Conservation (phyloP, 768 basidiomycete species). For the Pleurotus eryngii region DNA sequence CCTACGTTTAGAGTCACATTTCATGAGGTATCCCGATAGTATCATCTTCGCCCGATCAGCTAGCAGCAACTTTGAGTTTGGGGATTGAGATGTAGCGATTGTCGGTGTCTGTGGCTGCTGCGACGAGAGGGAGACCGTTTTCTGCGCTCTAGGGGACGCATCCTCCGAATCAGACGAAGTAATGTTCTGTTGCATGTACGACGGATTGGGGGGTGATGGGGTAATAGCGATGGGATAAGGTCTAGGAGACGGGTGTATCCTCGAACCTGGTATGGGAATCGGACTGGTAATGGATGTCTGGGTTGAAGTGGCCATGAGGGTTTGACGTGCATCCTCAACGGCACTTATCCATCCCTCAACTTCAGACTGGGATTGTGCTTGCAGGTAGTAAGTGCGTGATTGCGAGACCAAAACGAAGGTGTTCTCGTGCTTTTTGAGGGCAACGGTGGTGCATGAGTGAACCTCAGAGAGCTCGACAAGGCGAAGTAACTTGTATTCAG, state of each 20-base stretch:
- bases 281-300: conserved; percentile 52
- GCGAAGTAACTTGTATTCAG: conserved; percentile 89
- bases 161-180: conserved; percentile 85
- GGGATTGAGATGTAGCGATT: conserved; percentile 33
- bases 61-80: conserved; percentile 33
- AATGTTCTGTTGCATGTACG: conserved; percentile 39
- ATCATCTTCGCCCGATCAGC: conserved; percentile 78
- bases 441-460: conserved; percentile 84
- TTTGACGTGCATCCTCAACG: conserved; percentile 73
- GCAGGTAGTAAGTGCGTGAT: conserved; percentile 86
- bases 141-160: conserved; percentile 44
- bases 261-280: conserved; percentile 46
- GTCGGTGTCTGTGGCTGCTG: conserved; percentile 33
- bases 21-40: conserved; percentile 91
- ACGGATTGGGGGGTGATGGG: conserved; percentile 44
- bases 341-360: conserved; percentile 81
- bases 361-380: conserved; percentile 69
- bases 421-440: conserved; percentile 85
- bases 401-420: conserved; percentile 92
- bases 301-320: conserved; percentile 59
- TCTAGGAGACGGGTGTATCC: conserved; percentile 21
- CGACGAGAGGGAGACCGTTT: conserved; percentile 40
- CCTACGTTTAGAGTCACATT: conserved; percentile 89
- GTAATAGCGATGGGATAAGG: conserved; percentile 33
- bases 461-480: conserved; percentile 85